Percentiles rank a stretch among this genome's conserved stretches.
Evolutionary conservation across 2,329 filamentous ascomycete species (phyloP).

Genomic region (Aureobasidium sp.): DNA sequence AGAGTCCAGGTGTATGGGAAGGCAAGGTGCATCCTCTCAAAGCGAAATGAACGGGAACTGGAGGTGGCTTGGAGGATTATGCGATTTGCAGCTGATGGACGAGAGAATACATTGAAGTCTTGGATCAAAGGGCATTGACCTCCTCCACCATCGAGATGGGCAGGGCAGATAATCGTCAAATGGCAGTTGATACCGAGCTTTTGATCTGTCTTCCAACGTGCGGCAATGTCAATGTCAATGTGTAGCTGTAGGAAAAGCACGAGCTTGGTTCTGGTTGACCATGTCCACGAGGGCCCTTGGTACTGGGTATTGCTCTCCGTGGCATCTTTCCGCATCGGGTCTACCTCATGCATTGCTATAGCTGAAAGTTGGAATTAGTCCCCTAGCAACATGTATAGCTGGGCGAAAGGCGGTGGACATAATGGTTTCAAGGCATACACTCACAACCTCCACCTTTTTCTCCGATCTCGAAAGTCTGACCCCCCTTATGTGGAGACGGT

Average conservation of each 20-base stretch:
- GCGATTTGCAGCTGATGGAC: background rate
- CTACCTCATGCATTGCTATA: background rate
- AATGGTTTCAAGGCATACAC: background rate
- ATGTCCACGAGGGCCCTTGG: background rate
- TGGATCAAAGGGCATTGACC: background rate
- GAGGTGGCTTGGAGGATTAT: constrained; percentile 5
- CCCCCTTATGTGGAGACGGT: background rate
- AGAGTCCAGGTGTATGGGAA: background rate
- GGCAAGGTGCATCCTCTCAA: background rate
- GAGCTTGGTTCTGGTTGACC: background rate
- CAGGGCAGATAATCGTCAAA: background rate
- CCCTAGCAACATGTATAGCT: background rate
- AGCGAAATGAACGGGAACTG: background rate
- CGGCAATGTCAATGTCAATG: background rate
- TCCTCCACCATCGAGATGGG: background rate
- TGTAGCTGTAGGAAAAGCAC: background rate
- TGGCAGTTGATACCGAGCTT: background rate
- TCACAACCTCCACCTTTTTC: background rate
- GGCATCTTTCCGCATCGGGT: background rate
- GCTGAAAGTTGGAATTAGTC: background rate
- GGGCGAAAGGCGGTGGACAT: background rate
- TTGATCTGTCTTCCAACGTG: background rate
- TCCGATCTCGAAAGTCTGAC: background rate
- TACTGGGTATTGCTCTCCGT: background rate
- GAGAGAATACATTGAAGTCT: background rate